Base-by-base conservation (phyloP, 1,284 basidiomycete genomes). In the Tetrapyrgos nigripes region DNA sequence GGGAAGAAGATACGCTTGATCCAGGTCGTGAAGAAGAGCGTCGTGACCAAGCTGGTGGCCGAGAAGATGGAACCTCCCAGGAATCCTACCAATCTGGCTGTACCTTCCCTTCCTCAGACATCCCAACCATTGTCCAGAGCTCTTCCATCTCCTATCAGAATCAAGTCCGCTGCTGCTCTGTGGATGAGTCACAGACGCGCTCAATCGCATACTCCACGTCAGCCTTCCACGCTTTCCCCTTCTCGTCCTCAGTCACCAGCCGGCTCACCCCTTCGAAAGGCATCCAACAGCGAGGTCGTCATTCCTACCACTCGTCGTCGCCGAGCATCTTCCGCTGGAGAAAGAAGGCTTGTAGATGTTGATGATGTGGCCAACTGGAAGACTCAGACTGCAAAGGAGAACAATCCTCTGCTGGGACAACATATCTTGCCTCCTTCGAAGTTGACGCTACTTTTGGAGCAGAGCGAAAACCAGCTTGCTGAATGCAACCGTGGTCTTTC, bases 11-110 rank as follows among this genome's bases (percentile, higher is more conserved):
- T 88, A 54, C 81, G 79, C 40, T 70, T 93, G 47, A 81, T 92
- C 71, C 85, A 90, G 29, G 78, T 90, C 31, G 76, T 92, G 68
- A 87, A 82, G 72, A 92, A 92, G 75, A 84, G 78, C 57, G 76
- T 91, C 46, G 76, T 77, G 0, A 73, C 82, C 23, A 92, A 85
- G 67, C 69, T 89, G 43, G 72, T 78, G 1, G 83, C 89, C 1
- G 84, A 84, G 68, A 87, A 82, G 67, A 62, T 88, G 59, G 78
- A 81, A 60, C 79, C 80, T 1, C 81, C 83, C 4, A 50, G 37
- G 21, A 43, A 56, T 43, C 37, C 37, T 5, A 40, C 19, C 33
- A 23, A 23, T 43, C 33, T 24, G 21, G 21, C 28, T 53, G 13
- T 19, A 5, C 28, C 28, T 35, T 13, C 17, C n/a, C n/a, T n/a